These are phyloP conservation scores for Rhodocollybia butyracea DNA, from an alignment of 768 basidiomycete species.

Conservation along the genomic window DNA sequence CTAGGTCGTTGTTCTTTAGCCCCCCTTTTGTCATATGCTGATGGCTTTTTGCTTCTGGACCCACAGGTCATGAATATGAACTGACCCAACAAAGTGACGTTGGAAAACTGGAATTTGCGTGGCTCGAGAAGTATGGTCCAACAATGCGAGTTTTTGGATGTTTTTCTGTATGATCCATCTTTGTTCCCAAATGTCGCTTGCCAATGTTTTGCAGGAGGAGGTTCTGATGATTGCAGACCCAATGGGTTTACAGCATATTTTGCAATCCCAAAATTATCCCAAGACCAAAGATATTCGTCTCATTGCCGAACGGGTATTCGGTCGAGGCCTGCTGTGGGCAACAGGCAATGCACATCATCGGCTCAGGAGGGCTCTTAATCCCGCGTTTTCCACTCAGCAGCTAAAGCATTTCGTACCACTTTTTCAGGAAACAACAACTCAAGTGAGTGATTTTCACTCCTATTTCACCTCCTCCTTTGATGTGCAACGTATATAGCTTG, in stretches of 20 bases:
- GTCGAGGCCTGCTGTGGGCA: conserved; percentile 22
- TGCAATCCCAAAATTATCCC: conserved; percentile 24
- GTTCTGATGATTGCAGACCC: conserved; percentile 5
- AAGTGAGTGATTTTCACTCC: conserved; percentile 7
- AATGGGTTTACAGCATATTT: conserved; percentile 19
- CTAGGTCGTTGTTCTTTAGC: neutral
- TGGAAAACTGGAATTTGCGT: neutral
- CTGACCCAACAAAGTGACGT: neutral
- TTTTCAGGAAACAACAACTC: conserved; percentile 20
- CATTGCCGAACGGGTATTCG: conserved; percentile 16
- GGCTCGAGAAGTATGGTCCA: neutral
- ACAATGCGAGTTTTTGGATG: neutral
- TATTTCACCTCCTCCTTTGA: conserved; percentile 9
- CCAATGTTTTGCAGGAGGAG: neutral
- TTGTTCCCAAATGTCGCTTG: neutral
- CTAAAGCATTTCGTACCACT: conserved; percentile 21
- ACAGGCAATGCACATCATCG: conserved; percentile 22
- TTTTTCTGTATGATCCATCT: neutral
- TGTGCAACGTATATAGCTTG: conserved; percentile 23
- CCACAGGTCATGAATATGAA: conserved; percentile 7
- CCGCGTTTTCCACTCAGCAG: conserved; percentile 25
- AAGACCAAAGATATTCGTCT: conserved; percentile 16
- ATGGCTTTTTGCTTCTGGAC: neutral
- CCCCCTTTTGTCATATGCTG: neutral
- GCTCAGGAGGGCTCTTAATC: conserved; percentile 29